Evolutionary conservation across 2,329 filamentous ascomycete species (phyloP).

Genomic region (Magnaporthiopsis rhizophila): DNA sequence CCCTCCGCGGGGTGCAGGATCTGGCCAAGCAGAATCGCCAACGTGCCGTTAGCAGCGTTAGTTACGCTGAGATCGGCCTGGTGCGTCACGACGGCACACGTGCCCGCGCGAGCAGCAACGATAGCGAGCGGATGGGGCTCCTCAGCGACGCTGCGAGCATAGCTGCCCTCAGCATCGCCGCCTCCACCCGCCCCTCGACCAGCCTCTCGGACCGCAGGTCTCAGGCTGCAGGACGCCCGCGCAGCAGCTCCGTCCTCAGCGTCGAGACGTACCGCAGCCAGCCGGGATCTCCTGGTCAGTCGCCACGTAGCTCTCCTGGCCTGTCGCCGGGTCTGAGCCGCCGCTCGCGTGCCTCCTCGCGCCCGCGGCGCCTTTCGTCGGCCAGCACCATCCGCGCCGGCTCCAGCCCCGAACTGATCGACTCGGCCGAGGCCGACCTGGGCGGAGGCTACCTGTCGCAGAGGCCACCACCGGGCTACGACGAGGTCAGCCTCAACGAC

Average conservation of each 20-base stretch:
- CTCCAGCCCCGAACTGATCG: conserved; percentile 44
- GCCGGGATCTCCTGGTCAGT: background rate
- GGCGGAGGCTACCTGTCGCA: conserved; percentile 35
- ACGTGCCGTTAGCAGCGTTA: conserved; percentile 64
- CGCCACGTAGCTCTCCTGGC: conserved; percentile 5
- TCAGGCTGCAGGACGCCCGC: conserved; percentile 32
- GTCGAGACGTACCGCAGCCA: conserved; percentile 29
- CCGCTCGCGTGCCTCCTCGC: conserved; percentile 9
- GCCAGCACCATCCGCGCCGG: conserved; percentile 28
- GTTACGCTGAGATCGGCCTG: conserved; percentile 68
- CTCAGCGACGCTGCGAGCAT: conserved; percentile 66
- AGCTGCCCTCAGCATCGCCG: conserved; percentile 18
- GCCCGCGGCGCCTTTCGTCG: conserved; percentile 7
- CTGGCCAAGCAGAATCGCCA: conserved; percentile 52
- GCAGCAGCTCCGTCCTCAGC: conserved; percentile 48
- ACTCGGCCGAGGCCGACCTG: conserved; percentile 35
- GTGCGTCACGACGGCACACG: conserved; percentile 71
- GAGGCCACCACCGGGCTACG: conserved; percentile 38
- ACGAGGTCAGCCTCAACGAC: conserved; percentile 9
- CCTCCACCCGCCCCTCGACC: conserved; percentile 25
- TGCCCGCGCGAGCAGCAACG: conserved; percentile 62
- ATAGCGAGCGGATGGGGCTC: conserved; percentile 64
- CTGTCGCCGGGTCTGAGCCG: conserved; percentile 15
- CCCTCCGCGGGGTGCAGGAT: conserved; percentile 47
- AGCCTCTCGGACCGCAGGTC: conserved; percentile 14